Conservation (phyloP, 2,329 filamentous ascomycete species). For the Coniochaeta ligniaria region DNA sequence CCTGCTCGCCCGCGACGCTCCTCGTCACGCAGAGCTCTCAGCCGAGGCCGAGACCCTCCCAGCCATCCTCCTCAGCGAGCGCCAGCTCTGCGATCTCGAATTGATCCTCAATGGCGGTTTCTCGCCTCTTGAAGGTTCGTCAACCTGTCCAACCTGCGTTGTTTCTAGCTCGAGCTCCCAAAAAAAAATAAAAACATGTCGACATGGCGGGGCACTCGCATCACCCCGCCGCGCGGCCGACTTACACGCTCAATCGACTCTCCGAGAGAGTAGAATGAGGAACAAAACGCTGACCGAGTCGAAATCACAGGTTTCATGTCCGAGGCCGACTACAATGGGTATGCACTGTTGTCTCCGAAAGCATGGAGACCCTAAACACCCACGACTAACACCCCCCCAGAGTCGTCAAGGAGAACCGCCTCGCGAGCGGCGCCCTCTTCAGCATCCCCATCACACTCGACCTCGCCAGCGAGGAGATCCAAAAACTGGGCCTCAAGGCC, state of each 20-base stretch:
- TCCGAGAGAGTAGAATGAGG: not conserved
- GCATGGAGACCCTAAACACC: not conserved
- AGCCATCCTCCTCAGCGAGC: conserved; percentile 78
- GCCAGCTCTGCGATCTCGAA: conserved; percentile 96
- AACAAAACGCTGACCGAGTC: not conserved
- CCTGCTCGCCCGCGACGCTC: conserved; percentile 86
- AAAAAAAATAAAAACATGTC: not conserved
- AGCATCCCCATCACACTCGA: conserved; percentile 96
- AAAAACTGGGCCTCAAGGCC: conserved; percentile 67
- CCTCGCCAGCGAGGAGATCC: conserved; percentile 66
- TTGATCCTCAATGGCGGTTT: conserved; percentile 96
- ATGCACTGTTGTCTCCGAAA: conserved; percentile 23
- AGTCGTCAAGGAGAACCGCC: conserved; percentile 81
- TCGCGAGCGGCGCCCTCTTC: conserved; percentile 85
- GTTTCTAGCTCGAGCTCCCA: too few species aligned
- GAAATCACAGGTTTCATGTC: conserved; percentile 76
- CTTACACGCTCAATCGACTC: not conserved
- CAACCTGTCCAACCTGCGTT: not conserved
- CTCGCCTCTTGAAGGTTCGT: conserved; percentile 88
- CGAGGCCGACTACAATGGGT: conserved; percentile 95
- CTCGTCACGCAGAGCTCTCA: conserved; percentile 69
- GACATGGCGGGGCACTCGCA: conserved; percentile 13
- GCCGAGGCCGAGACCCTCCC: conserved; percentile 82
- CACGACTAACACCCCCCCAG: conserved; percentile 37
- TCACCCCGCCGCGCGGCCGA: conserved; percentile 12